Evolutionary conservation across 2,329 filamentous ascomycete genomes (phyloP).

Genomic region (Pseudogymnoascus sp.): DNA sequence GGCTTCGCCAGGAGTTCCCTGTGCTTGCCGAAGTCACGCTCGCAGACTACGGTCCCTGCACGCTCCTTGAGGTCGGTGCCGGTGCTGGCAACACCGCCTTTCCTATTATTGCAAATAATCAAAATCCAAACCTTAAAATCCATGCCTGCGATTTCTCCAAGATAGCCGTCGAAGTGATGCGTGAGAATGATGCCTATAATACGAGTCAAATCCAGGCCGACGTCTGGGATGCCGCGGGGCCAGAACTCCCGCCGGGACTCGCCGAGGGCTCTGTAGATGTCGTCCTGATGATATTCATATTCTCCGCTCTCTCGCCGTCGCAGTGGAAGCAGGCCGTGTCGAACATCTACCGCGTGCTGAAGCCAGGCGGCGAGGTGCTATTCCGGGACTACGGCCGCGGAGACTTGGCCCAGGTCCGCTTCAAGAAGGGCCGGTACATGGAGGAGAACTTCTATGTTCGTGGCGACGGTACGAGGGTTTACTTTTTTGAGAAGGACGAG

Average conservation of each 20-base stretch:
- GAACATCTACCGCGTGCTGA: constrained; percentile 75
- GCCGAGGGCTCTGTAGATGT: constrained; percentile 76
- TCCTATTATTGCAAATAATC: constrained; percentile 74
- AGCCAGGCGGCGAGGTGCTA: constrained; percentile 84
- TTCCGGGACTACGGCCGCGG: constrained; percentile 96
- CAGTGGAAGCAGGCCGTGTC: constrained; percentile 78
- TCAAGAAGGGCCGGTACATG: constrained; percentile 89
- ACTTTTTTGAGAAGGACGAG: constrained; percentile 90
- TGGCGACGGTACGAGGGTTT: constrained; percentile 90
- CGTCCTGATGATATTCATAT: constrained; percentile 93
- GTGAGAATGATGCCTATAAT: constrained; percentile 67
- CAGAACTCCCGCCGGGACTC: constrained; percentile 66
- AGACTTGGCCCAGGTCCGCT: constrained; percentile 90
- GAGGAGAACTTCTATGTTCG: constrained; percentile 96
- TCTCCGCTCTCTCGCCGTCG: constrained; percentile 75
- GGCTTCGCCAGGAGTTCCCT: constrained; percentile 93
- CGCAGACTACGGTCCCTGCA: constrained; percentile 57
- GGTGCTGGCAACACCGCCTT: constrained; percentile 96
- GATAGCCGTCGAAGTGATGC: constrained; percentile 89
- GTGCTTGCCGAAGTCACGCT: constrained; percentile 68
- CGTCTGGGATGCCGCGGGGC: constrained; percentile 82
- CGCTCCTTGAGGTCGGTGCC: constrained; percentile 83
- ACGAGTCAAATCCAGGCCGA: constrained; percentile 68
- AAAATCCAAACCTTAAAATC: constrained; percentile 71
- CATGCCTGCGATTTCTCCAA: constrained; percentile 96